These are phyloP conservation scores for Pontederia crassipes DNA, from an alignment of 176 grass and related monocot species.

Conservation along the genomic window DNA sequence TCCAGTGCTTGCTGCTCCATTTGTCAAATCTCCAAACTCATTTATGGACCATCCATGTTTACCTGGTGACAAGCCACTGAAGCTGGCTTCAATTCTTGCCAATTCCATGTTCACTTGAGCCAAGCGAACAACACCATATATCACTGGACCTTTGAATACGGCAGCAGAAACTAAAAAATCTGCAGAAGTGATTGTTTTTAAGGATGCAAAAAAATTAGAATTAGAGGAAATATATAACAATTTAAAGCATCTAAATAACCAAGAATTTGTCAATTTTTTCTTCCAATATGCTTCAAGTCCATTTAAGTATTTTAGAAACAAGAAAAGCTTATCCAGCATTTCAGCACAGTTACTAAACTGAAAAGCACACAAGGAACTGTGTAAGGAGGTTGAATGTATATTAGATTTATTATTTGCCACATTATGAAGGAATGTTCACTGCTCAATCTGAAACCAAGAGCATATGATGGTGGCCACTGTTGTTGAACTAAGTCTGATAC, in stretches of 20 bases:
- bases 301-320: too few species aligned
- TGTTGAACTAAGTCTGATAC: too few species aligned
- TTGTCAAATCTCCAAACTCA: constrained; percentile 87
- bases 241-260: not conserved
- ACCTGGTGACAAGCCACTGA: constrained; percentile 81
- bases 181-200: constrained; percentile 21
- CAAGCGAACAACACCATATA: constrained; percentile 84
- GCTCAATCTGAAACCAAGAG: too few species aligned
- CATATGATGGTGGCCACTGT: too few species aligned
- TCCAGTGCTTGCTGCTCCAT: constrained; percentile 72
- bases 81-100: constrained; percentile 78
- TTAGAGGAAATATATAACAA: not conserved
- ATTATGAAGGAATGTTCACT: too few species aligned
- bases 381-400: too few species aligned
- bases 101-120: constrained; percentile 94
- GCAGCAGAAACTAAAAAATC: constrained; percentile 77
- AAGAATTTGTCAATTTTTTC: not conserved
- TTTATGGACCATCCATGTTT: constrained; percentile 98
- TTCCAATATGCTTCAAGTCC: too few species aligned
- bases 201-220: constrained; percentile 6
- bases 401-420: too few species aligned
- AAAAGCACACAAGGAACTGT: too few species aligned
- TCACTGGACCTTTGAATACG: constrained; percentile 77
- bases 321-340: too few species aligned
- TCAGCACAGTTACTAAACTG: too few species aligned